phyloP scores from a whole-genome alignment of 2,329 filamentous ascomycete genomes.

The Calonectria leucothoes region DNA sequence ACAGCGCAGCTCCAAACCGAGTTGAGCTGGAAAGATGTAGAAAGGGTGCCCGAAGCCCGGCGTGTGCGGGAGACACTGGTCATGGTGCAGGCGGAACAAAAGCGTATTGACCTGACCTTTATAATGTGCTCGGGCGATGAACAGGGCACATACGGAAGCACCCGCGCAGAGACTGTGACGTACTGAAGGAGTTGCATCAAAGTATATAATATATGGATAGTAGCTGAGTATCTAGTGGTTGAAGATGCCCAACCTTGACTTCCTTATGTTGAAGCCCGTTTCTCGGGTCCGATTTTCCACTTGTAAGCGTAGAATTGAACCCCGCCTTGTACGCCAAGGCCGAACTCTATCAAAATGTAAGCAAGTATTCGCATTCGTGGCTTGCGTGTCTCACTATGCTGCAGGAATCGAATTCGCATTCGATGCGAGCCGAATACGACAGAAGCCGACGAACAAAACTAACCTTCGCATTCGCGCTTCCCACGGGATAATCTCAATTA shows the following conservation, averaged over 20 bases:
- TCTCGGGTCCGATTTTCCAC: background rate
- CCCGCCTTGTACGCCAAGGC: background rate
- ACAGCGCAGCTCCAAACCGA: constrained; percentile 17
- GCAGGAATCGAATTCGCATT: constrained; percentile 14
- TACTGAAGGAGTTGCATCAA: constrained; percentile 16
- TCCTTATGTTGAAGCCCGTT: background rate
- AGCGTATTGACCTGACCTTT: constrained; percentile 32
- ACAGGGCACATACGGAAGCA: constrained; percentile 22
- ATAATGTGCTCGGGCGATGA: constrained; percentile 37
- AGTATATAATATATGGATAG: background rate
- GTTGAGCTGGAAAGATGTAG: constrained; percentile 37
- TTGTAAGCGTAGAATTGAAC: background rate
- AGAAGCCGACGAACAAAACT: background rate
- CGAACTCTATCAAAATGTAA: background rate
- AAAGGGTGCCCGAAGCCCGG: constrained; percentile 30
- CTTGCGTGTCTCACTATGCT: background rate
- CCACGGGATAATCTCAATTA: background rate
- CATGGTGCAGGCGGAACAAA: constrained; percentile 32
- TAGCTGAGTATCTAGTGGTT: no score
- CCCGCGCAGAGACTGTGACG: constrained; percentile 25
- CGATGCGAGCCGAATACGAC: constrained; percentile 13
- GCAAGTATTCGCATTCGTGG: background rate
- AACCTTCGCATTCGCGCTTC: background rate
- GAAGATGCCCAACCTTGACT: constrained; percentile 11
- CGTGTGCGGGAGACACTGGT: constrained; percentile 41